Base-by-base conservation (phyloP, 441 rosid species). In the Erodium moschatum region DNA sequence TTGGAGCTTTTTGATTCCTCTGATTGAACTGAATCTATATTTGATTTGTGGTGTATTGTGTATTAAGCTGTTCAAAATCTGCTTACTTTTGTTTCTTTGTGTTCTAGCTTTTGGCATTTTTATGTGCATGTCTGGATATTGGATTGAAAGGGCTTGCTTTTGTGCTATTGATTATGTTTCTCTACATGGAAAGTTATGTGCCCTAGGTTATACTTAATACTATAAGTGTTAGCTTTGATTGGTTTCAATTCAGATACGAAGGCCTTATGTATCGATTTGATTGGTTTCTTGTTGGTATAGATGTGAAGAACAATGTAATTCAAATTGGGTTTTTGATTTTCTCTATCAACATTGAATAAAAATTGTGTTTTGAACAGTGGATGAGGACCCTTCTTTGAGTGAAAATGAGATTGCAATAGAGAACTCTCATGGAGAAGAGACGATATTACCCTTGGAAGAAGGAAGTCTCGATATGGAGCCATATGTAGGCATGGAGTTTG, bases 401-500 rank as follows among this genome's bases (percentile, higher is more conserved):
- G 82, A 77, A 70, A 79, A 74, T 66, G 88, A 71, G 52, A 82
- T 75, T 63, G 66, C 72, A 73, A 58, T 77, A 20, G 85, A 82
- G 76, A 76, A 65, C 69, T 74, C 79, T 52, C 64, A 72, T 56
- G 88, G 82, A 72, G 80, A 76, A 75, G 80, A 82, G 15, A 46
- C 21, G 6, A 76, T 44, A 24, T 13, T 70, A 24, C 61, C 61
- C 61, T 54, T 24, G 10, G 42, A 13, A 8, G 85, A 81, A 69
- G 86, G 67, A 68, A 74, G 72, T 77, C 74, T 79, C 15, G 72
- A 68, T 67, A 60, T 79, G 75, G 92, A 85, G 64, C 96, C 96
- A 0, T 77, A 71, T 72, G 72, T 81, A 13, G 96, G 92, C 4
- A 81, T 84, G 94, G 88, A 84, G 78, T 88, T 88, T 73, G 92